These are phyloP conservation scores for Agrocybe pediades DNA, from an alignment of 768 basidiomycete genomes.

Conservation along the genomic window DNA sequence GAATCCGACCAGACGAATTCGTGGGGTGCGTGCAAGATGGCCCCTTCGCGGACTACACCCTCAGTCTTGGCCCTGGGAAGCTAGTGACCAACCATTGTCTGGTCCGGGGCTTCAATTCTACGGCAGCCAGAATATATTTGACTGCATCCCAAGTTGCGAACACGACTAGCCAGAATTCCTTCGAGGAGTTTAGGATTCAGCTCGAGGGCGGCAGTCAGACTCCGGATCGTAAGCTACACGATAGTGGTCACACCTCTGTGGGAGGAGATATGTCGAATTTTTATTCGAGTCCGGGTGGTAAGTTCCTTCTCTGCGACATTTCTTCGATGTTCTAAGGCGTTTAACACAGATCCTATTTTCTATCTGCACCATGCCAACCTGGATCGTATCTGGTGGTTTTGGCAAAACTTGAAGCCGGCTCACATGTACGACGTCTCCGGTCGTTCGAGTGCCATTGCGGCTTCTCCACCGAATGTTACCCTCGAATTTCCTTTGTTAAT, in stretches of 20 bases:
- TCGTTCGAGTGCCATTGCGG: not conserved
- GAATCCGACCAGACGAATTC: slow-evolving; percentile 6
- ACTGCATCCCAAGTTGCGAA: slow-evolving; percentile 17
- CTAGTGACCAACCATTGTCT: slow-evolving; percentile 31
- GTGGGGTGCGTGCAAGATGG: slow-evolving; percentile 31
- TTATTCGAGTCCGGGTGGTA: slow-evolving; percentile 39
- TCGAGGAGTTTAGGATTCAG: slow-evolving; percentile 31
- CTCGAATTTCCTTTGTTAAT: not conserved
- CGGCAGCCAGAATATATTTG: slow-evolving; percentile 11
- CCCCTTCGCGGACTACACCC: slow-evolving; percentile 30
- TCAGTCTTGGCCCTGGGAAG: slow-evolving; percentile 35
- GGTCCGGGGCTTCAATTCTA: slow-evolving; percentile 29
- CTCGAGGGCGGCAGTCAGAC: slow-evolving; percentile 34
- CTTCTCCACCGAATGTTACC: not conserved
- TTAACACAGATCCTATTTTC: slow-evolving; percentile 24
- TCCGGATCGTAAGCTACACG: slow-evolving; percentile 28
- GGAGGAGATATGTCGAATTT: slow-evolving; percentile 32
- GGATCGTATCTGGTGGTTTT: slow-evolving; percentile 32
- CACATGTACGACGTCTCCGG: not conserved
- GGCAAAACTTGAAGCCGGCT: not conserved
- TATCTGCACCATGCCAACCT: slow-evolving; percentile 39
- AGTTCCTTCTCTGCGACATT: slow-evolving; percentile 8
- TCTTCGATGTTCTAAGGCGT: not conserved
- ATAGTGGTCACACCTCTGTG: slow-evolving; percentile 32
- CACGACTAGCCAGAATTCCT: slow-evolving; percentile 22